Base-by-base conservation (phyloP, 805 yeast species). In the Nakazawaea wickerhamii region DNA sequence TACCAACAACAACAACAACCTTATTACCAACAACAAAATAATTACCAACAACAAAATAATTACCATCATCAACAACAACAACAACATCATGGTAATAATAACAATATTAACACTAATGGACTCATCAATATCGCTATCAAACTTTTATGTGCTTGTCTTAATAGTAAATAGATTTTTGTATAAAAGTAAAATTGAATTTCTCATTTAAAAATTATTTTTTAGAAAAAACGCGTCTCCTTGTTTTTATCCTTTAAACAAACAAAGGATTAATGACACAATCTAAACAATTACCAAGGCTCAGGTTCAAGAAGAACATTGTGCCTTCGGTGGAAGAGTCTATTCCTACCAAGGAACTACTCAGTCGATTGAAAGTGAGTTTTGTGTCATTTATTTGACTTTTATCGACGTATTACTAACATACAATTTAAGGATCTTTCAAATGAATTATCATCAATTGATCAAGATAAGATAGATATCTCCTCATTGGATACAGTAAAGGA, bases 401-500 rank as follows among this genome's bases (percentile, higher is more conserved):
- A 26, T 15, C n/a, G 26, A 17, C 14, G 21, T 18, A 13, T 7
- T 21, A 31, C 38, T 21, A 25, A 32, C 39, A 22, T 11, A 17
- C n/a, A 8, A 10, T 5, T 14, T 3, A 38, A 68, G 73, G 48
- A 59, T 1, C 68, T 88, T 15, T 77, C 78, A 39, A 79, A 77
- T 36, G 88, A 84, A 55, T 69, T 89, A 9, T 65, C 84, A 0
- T 58, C 71, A 2, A 53, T 81, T 10, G 82, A 81, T 40, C 90
- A 82, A 51, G 87, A 79, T 25, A 59, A 61, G 17, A 70, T 72
- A 19, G 77, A 82, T 37, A 48, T 75, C 1, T 49, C 52, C 9
- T 63, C 77, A 0, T 53, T 80, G 7, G 69, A 71, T 20, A 44
- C 49, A 2, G 64, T 81, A 13, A 74, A 76, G 41, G 60, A 58